These are phyloP conservation scores for Arabidopsis hybrid DNA, from an alignment of 441 rosid genomes.

Conservation along the genomic window DNA sequence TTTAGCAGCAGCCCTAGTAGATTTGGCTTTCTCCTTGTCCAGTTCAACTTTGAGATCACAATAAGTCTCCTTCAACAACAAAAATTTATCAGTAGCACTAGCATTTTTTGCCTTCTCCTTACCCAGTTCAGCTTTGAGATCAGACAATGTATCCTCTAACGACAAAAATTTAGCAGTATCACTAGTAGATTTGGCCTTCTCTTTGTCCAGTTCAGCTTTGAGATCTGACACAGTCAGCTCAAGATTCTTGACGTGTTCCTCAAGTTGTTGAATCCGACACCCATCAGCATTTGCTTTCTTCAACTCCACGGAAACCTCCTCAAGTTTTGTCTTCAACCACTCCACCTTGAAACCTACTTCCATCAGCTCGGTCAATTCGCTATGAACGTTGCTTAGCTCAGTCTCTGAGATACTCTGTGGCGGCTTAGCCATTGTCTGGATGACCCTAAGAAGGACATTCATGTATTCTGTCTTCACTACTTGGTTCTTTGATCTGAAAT, in stretches of 20 bases:
- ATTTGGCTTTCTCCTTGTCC: slow-evolving; percentile 18
- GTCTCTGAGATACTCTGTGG: slow-evolving; percentile 10
- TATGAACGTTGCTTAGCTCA: neutral
- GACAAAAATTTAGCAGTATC: neutral
- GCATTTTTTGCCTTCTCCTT: slow-evolving; percentile 1
- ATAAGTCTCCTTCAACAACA: neutral
- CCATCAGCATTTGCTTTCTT: slow-evolving; percentile 1
- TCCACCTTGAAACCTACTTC: slow-evolving; percentile 27
- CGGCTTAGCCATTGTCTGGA: slow-evolving; percentile 6
- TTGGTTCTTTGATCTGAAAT: slow-evolving; percentile 5
- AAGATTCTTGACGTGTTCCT: slow-evolving; percentile 18
- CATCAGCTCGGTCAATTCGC: slow-evolving; percentile 19
- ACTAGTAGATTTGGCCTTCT: slow-evolving; percentile 11
- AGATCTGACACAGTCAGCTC: neutral
- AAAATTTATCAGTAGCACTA: slow-evolving; percentile 1
- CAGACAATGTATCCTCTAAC: neutral
- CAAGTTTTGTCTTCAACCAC: slow-evolving; percentile 28
- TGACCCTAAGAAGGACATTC: slow-evolving; percentile 16
- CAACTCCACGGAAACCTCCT: slow-evolving; percentile 18
- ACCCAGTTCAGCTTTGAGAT: neutral
- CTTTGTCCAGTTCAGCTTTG: slow-evolving; percentile 18
- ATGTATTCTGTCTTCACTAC: slow-evolving; percentile 9
- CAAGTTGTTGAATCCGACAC: slow-evolving; percentile 4
- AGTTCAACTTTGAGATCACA: slow-evolving; percentile 19
- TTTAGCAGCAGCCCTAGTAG: neutral